phyloP scores from a whole-genome alignment of 1,284 basidiomycete species.

The Entoloma clypeatum region DNA sequence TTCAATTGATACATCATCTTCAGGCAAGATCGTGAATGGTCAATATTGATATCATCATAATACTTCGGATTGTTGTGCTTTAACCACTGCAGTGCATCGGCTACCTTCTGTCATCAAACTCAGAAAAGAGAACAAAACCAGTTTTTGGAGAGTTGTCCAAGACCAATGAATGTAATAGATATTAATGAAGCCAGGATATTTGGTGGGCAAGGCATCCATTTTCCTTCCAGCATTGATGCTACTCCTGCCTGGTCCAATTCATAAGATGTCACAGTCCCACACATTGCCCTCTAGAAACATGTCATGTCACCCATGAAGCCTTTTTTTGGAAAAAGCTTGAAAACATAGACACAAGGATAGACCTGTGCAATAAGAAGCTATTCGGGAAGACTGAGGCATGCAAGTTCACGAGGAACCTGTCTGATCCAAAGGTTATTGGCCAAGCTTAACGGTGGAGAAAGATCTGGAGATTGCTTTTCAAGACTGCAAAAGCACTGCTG shows the following conservation, averaged over 20 bases:
- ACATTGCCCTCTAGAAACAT: conserved; percentile 26
- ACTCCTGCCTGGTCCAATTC: conserved; percentile 24
- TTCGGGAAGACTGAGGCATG: conserved; percentile 25
- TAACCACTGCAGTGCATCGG: conserved; percentile 29
- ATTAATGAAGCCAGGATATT: conserved; percentile 30
- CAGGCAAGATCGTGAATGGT: conserved; percentile 25
- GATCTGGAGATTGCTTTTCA: neutral
- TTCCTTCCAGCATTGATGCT: conserved; percentile 28
- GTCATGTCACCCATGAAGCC: neutral
- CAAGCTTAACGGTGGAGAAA: conserved; percentile 17
- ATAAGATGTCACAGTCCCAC: conserved; percentile 34
- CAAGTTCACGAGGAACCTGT: conserved; percentile 20
- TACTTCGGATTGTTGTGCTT: conserved; percentile 30
- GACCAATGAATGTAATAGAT: conserved; percentile 32
- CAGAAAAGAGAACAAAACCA: conserved; percentile 24
- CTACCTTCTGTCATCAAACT: conserved; percentile 25
- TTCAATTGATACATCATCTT: conserved; percentile 32
- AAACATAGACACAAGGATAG: conserved; percentile 24
- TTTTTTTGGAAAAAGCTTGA: conserved; percentile 29
- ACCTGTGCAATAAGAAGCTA: conserved; percentile 23
- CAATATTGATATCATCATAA: conserved; percentile 29
- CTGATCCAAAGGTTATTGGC: conserved; percentile 32
- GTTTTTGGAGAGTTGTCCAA: conserved; percentile 22
- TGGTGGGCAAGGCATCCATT: conserved; percentile 30
- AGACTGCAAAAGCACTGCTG: conserved; percentile 5